phyloP scores from a whole-genome alignment of 768 basidiomycete genomes.

The Sistotremastrum suecicum region DNA sequence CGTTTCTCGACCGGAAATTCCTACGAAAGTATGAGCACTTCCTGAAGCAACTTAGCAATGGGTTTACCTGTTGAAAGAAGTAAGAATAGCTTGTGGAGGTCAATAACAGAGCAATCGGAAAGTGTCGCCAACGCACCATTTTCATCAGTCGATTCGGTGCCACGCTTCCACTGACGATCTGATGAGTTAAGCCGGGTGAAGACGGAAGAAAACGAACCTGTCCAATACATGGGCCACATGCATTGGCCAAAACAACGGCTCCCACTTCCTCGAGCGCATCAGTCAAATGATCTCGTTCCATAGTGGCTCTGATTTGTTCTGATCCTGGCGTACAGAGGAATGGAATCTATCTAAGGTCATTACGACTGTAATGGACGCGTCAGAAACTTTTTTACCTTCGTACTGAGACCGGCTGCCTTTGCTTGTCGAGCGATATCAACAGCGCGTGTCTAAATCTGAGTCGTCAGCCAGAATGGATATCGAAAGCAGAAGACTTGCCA shows the following conservation, averaged over 20 bases:
- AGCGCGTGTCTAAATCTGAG: conserved; percentile 56
- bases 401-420: conserved; percentile 61
- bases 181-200: background rate
- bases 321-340: conserved; percentile 85
- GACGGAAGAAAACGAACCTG: conserved; percentile 36
- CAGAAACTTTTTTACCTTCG: conserved; percentile 37
- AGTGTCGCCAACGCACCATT: conserved; percentile 44
- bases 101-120: conserved; percentile 4
- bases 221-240: conserved; percentile 97
- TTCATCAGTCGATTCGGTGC: conserved; percentile 75
- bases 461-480: background rate
- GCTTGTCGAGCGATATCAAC: conserved; percentile 88
- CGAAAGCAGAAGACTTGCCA: conserved; percentile 34
- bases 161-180: conserved; percentile 70
- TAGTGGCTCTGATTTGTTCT: conserved; percentile 94
- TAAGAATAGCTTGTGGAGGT: conserved; percentile 61
- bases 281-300: conserved; percentile 88
- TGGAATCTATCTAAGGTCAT: conserved; percentile 37
- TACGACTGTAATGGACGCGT: background rate
- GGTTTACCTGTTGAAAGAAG: conserved; percentile 85
- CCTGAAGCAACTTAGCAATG: background rate
- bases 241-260: conserved; percentile 91
- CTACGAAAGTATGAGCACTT: conserved; percentile 14
- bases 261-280: conserved; percentile 73
- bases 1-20: conserved; percentile 90